Conservation (phyloP, 805 yeast species). For the Saccharomycopsis amapae region DNA sequence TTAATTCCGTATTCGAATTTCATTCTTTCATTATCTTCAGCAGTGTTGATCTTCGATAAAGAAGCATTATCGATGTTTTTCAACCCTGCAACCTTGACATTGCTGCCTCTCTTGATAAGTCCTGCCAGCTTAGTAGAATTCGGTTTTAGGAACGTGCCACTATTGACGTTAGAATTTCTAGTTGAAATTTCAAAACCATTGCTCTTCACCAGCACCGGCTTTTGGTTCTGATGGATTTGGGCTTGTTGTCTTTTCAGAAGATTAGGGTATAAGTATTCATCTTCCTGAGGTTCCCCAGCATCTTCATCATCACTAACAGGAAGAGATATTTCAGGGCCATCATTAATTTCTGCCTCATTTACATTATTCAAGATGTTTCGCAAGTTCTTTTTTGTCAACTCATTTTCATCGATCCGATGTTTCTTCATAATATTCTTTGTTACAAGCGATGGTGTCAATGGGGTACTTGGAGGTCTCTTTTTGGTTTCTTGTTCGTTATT, state of each 20-base stretch:
- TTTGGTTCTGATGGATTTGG: background rate
- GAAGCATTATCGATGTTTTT: background rate
- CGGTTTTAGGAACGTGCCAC: too few relatives aligned
- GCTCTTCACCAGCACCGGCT: too few relatives aligned
- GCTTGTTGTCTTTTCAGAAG: background rate
- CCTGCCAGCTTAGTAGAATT: too few relatives aligned
- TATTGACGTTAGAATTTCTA: background rate
- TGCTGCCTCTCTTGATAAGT: too few relatives aligned
- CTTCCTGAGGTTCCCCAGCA: background rate
- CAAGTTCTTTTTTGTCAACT: conserved; percentile 6
- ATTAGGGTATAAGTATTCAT: background rate
- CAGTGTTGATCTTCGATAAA: background rate
- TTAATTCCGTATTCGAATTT: background rate
- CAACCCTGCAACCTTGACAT: too few relatives aligned
- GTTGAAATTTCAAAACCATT: background rate
- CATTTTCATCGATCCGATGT: conserved; percentile 5
- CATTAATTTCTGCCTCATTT: background rate
- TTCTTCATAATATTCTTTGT: conserved; percentile 5
- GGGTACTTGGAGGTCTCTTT: conserved; percentile 12
- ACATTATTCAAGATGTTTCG: background rate
- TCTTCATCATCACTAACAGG: background rate
- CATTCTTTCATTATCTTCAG: background rate
- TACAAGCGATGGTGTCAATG: conserved; percentile 9
- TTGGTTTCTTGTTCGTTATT: background rate
- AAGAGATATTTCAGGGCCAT: background rate